These are phyloP conservation scores for Candida frijolesensis DNA, from an alignment of 1,139 yeast species.

Conservation along the genomic window DNA sequence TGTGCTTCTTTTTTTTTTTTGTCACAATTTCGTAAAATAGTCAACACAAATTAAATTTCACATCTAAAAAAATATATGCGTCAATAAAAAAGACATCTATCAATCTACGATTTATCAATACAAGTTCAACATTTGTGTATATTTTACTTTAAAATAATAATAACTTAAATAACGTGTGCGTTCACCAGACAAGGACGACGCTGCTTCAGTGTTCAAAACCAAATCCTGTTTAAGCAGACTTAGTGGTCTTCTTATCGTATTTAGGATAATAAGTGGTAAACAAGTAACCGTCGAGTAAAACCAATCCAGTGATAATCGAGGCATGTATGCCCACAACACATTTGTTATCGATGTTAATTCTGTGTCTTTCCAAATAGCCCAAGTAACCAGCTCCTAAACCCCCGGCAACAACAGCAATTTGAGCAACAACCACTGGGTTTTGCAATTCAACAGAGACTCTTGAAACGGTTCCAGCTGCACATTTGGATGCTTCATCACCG, in stretches of 20 bases:
- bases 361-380: conserved; percentile 57
- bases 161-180: neutral
- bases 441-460: conserved; percentile 44
- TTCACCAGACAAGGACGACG: neutral
- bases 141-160: neutral
- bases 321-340: conserved; percentile 54
- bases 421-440: conserved; percentile 64
- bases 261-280: conserved; percentile 50
- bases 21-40: neutral
- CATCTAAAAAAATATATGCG: neutral
- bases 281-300: conserved; percentile 55
- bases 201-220: neutral
- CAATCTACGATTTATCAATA: neutral
- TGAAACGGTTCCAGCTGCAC: conserved; percentile 15
- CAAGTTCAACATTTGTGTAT: neutral
- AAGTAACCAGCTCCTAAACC: conserved; percentile 51
- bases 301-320: conserved; percentile 55
- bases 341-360: conserved; percentile 49
- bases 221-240: neutral
- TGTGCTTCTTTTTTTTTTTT: neutral
- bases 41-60: neutral
- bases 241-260: conserved; percentile 17
- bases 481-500: conserved; percentile 13
- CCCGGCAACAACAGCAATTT: conserved; percentile 52
- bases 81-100: neutral